A percentile compares a stretch with the other conserved stretches of the same genome.
Conservation (phyloP, 2,329 filamentous ascomycete species). For the Scedosporium boydii region DNA sequence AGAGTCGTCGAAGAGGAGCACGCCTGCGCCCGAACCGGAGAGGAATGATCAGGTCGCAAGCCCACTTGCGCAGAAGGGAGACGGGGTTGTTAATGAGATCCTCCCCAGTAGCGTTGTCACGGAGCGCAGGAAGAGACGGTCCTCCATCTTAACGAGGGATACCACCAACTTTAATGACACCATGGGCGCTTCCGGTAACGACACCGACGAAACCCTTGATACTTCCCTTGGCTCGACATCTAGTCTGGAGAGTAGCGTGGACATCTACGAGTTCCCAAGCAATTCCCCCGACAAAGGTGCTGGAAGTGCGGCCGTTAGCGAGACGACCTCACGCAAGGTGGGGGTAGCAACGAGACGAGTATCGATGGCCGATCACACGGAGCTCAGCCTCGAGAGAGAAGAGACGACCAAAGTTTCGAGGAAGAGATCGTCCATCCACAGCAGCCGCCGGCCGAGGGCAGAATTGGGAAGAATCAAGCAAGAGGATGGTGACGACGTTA, state of each 20-base stretch:
- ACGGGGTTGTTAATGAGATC: conserved; percentile 13
- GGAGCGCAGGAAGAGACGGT: conserved; percentile 31
- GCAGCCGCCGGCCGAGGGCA: conserved; percentile 17
- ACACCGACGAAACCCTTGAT: conserved; percentile 2
- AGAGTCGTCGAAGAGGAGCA: conserved; percentile 22
- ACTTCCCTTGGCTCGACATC: neutral
- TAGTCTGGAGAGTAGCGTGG: conserved; percentile 15
- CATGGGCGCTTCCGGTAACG: neutral
- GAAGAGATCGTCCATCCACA: conserved; percentile 34
- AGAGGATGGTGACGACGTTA: conserved; percentile 20
- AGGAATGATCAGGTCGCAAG: conserved; percentile 21
- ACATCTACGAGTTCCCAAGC: conserved; percentile 46
- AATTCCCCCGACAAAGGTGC: conserved; percentile 28
- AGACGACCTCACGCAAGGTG: conserved; percentile 12
- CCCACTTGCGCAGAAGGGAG: conserved; percentile 31
- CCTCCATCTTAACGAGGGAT: conserved; percentile 15
- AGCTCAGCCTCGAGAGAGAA: conserved; percentile 9
- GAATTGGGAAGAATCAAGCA: conserved; percentile 17
- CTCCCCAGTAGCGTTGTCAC: conserved; percentile 24
- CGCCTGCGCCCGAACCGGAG: conserved; percentile 9
- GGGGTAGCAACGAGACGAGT: conserved; percentile 4
- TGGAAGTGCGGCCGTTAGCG: conserved; percentile 11
- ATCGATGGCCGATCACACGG: conserved; percentile 6
- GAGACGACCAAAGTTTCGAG: conserved; percentile 14
- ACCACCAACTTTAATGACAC: neutral